These are phyloP conservation scores for Ustilago curta DNA, from an alignment of 1,284 basidiomycete genomes.

Conservation along the genomic window DNA sequence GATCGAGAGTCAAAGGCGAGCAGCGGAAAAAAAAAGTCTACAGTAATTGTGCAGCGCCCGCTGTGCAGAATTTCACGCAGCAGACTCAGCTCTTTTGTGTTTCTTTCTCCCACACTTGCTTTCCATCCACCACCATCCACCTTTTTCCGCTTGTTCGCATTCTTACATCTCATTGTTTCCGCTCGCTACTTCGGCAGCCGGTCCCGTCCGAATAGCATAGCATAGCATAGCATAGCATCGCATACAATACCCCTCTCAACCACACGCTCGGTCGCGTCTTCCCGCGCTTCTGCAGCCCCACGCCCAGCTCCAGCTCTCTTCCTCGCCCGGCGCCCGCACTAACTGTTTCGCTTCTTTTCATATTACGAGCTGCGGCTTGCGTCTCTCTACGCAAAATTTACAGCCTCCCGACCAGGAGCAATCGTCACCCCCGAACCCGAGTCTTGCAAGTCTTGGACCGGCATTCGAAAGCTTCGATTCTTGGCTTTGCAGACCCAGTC, in stretches of 20 bases:
- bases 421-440: neutral
- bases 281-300: neutral
- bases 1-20: neutral
- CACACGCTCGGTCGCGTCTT: neutral
- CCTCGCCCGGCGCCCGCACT: too few relatives aligned
- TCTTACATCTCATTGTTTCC: neutral
- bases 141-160: neutral
- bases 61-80: neutral
- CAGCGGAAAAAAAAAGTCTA: too few relatives aligned
- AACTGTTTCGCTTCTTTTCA: too few relatives aligned
- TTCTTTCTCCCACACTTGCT: conserved; percentile 5
- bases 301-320: too few relatives aligned
- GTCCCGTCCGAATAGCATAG: too few relatives aligned
- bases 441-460: neutral
- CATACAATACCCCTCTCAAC: too few relatives aligned
- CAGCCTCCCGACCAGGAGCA: too few relatives aligned
- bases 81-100: neutral
- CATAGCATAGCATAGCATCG: too few relatives aligned
- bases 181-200: too few relatives aligned
- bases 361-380: neutral
- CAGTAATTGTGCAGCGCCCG: neutral
- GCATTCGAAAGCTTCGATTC: neutral
- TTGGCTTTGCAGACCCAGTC: neutral
- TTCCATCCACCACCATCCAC: conserved; percentile 23
- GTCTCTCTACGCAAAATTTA: neutral